Percentiles rank a stretch among this genome's conserved stretches.
These are phyloP conservation scores for Trichophyton schoenleinii DNA, from an alignment of 2,329 filamentous ascomycete species.

Conservation along the genomic window DNA sequence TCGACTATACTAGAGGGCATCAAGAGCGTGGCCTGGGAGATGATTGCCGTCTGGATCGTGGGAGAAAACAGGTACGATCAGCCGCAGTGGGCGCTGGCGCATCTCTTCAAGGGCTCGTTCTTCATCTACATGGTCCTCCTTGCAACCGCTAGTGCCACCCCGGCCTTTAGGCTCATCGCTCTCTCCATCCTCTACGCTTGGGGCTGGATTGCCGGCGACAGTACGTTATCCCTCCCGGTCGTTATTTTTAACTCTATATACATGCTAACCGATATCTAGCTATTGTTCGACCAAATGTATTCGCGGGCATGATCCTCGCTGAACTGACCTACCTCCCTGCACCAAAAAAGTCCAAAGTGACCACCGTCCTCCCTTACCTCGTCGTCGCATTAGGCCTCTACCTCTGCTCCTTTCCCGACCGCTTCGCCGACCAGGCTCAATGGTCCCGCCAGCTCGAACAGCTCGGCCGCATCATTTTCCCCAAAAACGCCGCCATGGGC, in stretches of 20 bases:
- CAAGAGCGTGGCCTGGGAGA: constrained; percentile 33
- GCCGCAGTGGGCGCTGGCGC: constrained; percentile 47
- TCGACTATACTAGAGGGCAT: constrained; percentile 32
- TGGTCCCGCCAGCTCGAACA: constrained; percentile 36
- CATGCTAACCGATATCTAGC: constrained; percentile 18
- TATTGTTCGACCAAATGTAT: constrained; percentile 46
- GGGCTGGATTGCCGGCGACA: constrained; percentile 26
- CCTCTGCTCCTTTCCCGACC: constrained; percentile 49
- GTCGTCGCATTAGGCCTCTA: constrained; percentile 43
- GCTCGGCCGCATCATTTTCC: constrained; percentile 16
- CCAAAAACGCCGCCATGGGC: constrained; percentile 35
- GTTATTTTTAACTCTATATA: not conserved
- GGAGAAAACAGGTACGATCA: constrained; percentile 43
- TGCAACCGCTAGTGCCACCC: constrained; percentile 39
- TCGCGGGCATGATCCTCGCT: constrained; percentile 50
- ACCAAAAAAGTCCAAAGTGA: constrained; percentile 34
- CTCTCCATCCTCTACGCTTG: constrained; percentile 39
- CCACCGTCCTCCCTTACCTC: constrained; percentile 36
- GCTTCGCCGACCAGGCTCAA: constrained; percentile 39
- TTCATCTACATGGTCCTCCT: constrained; percentile 43
- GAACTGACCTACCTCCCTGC: constrained; percentile 43
- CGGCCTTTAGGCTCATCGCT: constrained; percentile 39
- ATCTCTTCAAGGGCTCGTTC: constrained; percentile 44
- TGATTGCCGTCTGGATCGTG: constrained; percentile 42
- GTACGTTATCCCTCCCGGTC: constrained; percentile 13